Conservation (phyloP, 2,329 filamentous ascomycete genomes). For the Aspergillus puulaauensis region DNA sequence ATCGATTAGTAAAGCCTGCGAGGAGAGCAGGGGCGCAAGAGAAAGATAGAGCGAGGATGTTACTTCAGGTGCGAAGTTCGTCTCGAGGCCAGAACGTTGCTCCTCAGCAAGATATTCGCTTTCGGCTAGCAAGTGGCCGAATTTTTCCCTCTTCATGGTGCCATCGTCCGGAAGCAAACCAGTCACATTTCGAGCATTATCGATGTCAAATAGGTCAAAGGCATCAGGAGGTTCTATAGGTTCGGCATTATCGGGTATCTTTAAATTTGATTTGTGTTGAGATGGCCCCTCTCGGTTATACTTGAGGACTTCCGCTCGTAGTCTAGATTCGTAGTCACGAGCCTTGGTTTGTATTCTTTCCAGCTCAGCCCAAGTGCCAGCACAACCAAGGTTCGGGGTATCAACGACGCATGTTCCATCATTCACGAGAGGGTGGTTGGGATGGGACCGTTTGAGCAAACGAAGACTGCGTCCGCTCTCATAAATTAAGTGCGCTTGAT, state of each 20-base stretch:
- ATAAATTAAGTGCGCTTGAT: constrained; percentile 71
- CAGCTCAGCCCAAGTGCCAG: constrained; percentile 71
- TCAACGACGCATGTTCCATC: constrained; percentile 47
- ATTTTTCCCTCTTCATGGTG: constrained; percentile 27
- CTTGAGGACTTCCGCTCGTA: constrained; percentile 39
- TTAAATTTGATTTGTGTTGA: neutral
- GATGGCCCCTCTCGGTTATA: constrained; percentile 36
- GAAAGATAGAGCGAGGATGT: constrained; percentile 64
- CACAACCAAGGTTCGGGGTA: constrained; percentile 64
- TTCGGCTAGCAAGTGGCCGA: constrained; percentile 30
- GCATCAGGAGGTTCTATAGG: constrained; percentile 18
- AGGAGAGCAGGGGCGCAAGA: constrained; percentile 69
- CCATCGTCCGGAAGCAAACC: constrained; percentile 24
- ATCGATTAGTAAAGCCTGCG: constrained; percentile 76
- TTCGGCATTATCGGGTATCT: neutral
- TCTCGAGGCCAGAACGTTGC: constrained; percentile 8
- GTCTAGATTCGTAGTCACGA: constrained; percentile 36
- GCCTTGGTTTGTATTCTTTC: constrained; percentile 63
- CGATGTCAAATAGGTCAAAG: constrained; percentile 39
- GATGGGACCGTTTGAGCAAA: constrained; percentile 68
- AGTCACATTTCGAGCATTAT: constrained; percentile 25
- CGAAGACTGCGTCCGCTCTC: constrained; percentile 76
- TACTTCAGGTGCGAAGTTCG: constrained; percentile 40
- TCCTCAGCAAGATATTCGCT: constrained; percentile 21
- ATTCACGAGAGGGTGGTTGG: constrained; percentile 66